Conservation (phyloP, 2,329 filamentous ascomycete genomes). For the Fusarium luffae region DNA sequence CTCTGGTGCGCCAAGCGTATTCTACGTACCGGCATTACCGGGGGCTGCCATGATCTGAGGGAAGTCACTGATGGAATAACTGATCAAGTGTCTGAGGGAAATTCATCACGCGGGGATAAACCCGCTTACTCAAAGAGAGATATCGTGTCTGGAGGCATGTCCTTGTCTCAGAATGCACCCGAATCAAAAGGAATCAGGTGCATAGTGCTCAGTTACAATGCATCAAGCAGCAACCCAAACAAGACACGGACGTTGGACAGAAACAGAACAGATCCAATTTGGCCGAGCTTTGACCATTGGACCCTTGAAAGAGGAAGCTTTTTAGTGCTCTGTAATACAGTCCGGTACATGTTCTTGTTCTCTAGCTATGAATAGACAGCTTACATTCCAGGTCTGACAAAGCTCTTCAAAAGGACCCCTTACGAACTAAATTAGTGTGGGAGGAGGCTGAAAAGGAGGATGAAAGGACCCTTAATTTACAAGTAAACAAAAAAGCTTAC, state of each 20-base stretch:
- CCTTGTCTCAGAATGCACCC: constrained; percentile 5
- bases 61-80: constrained; percentile 7
- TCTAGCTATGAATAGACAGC: neutral
- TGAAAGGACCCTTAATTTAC: constrained; percentile 14
- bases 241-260: neutral
- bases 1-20: constrained; percentile 34
- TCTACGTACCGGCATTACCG: constrained; percentile 25
- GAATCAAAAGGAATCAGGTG: constrained; percentile 22
- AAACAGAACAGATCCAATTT: constrained; percentile 1
- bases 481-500: constrained; percentile 4
- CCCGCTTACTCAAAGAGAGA: neutral
- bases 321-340: neutral
- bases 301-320: neutral
- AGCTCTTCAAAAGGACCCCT: constrained; percentile 12
- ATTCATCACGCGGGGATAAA: neutral
- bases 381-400: constrained; percentile 13
- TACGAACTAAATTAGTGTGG: neutral
- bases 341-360: neutral
- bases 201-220: constrained; percentile 29
- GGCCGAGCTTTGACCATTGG: constrained; percentile 14
- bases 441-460: neutral
- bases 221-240: constrained; percentile 10
- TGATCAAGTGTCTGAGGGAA: constrained; percentile 10
- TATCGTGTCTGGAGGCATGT: neutral
- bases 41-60: constrained; percentile 26